phyloP scores from a whole-genome alignment of 2,329 filamentous ascomycete genomes.

The Penicillium hordei region DNA sequence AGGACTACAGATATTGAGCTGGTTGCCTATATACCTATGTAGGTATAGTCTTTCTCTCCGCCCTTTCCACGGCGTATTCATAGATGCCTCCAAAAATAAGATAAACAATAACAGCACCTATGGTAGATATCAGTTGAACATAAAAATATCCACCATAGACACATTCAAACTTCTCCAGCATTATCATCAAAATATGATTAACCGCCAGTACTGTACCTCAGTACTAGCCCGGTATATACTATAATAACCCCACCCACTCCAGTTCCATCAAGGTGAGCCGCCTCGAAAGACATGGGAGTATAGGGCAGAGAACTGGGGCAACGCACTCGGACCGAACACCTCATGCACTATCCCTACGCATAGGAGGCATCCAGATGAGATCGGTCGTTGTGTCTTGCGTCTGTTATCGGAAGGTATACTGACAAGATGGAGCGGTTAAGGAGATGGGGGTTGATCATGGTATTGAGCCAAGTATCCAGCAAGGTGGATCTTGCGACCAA shows the following conservation, averaged over 20 bases:
- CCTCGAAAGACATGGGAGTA: constrained; percentile 10
- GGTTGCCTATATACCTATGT: not conserved
- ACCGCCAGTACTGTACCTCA: not conserved
- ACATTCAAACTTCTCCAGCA: not conserved
- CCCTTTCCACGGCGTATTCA: not conserved
- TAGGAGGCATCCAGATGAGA: constrained; percentile 5
- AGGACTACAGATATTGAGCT: not conserved
- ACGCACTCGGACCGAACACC: not conserved
- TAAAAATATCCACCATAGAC: not conserved
- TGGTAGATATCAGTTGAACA: not conserved
- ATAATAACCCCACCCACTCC: not conserved
- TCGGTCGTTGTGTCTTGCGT: constrained; percentile 1
- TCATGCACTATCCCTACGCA: constrained; percentile 4
- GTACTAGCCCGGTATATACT: not conserved
- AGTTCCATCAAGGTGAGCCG: constrained; percentile 12
- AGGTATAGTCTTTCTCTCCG: not conserved
- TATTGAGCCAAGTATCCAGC: not conserved
- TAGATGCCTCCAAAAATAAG: not conserved
- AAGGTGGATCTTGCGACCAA: not conserved
- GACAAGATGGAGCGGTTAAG: not conserved
- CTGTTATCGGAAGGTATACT: not conserved
- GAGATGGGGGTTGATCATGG: not conserved
- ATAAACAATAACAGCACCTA: not conserved
- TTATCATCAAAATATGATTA: not conserved
- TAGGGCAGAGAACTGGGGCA: not conserved